A percentile compares a stretch with the other conserved stretches of the same genome.
phyloP scores from a whole-genome alignment of 257 asterid genomes.

The Lantana camara region DNA sequence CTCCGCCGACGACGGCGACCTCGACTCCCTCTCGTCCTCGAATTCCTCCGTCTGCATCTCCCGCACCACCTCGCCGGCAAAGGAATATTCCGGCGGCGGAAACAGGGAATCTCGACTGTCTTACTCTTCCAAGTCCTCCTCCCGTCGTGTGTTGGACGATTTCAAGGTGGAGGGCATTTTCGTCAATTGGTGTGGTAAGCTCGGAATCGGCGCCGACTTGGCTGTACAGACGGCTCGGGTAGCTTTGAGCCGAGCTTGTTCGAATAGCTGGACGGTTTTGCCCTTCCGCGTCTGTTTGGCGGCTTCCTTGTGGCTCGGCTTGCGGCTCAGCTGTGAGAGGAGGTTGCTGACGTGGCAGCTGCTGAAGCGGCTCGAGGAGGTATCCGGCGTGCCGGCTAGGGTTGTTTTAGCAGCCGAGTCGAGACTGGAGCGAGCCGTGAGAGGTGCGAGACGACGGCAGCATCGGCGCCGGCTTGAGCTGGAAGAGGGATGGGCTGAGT shows the following conservation, averaged over 20 bases:
- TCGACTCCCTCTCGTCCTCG: conserved; percentile 27
- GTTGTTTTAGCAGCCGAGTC: conserved; percentile 47
- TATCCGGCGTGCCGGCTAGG: conserved; percentile 64
- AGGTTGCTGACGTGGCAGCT: conserved; percentile 25
- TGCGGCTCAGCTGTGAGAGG: conserved; percentile 30
- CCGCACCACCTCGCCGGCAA: conserved; percentile 37
- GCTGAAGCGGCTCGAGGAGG: conserved; percentile 46
- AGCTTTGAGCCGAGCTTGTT: conserved; percentile 36
- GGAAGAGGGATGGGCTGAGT: conserved; percentile 69
- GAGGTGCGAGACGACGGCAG: background rate
- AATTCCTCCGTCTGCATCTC: conserved; percentile 45
- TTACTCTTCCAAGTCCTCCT: conserved; percentile 17
- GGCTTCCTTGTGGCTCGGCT: conserved; percentile 64
- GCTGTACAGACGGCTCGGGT: conserved; percentile 32
- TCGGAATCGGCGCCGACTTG: conserved; percentile 38
- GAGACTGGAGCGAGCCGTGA: conserved; percentile 36
- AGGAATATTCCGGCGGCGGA: conserved; percentile 23
- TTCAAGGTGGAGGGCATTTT: conserved; percentile 44
- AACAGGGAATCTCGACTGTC: background rate
- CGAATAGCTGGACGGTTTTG: conserved; percentile 33
- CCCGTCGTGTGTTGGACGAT: background rate
- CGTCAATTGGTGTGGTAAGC: conserved; percentile 47
- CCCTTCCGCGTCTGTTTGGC: conserved; percentile 58
- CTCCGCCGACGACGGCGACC: conserved; percentile 9
- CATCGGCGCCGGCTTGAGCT: conserved; percentile 35